Evolutionary conservation across 805 yeast genomes (phyloP).

Genomic region (Candida orba): DNA sequence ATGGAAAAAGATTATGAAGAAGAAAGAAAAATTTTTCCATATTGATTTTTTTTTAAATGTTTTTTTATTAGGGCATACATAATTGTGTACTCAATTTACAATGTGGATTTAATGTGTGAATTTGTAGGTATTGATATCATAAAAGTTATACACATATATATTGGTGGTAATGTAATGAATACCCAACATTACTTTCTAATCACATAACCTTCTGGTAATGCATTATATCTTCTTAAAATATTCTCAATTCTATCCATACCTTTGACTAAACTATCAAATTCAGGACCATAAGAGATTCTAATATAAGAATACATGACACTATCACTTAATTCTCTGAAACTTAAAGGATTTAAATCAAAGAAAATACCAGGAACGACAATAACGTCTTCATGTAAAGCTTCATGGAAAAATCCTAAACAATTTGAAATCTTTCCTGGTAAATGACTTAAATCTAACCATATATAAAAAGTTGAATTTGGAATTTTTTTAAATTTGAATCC

Average conservation of each 20-base stretch:
- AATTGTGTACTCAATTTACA: no score
- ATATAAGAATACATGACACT: slow-evolving; percentile 55
- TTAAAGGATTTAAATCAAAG: slow-evolving; percentile 51
- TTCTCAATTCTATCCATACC: slow-evolving; percentile 59
- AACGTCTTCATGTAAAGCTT: slow-evolving; percentile 51
- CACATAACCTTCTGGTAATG: slow-evolving; percentile 26
- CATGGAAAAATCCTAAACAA: slow-evolving; percentile 57
- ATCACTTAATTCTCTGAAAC: slow-evolving; percentile 40
- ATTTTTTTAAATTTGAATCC: slow-evolving; percentile 44
- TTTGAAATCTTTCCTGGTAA: slow-evolving; percentile 50
- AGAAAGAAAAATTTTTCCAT: not conserved
- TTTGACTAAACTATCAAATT: slow-evolving; percentile 37
- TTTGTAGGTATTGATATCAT: no score
- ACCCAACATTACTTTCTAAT: no score
- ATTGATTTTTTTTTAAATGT: not conserved
- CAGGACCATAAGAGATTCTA: slow-evolving; percentile 56
- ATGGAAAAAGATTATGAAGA: not conserved
- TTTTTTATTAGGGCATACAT: no score
- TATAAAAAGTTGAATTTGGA: slow-evolving; percentile 53
- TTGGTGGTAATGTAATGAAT: no score
- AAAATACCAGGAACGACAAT: slow-evolving; percentile 59
- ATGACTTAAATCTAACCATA: slow-evolving; percentile 51
- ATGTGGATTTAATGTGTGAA: no score
- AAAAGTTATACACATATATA: no score
- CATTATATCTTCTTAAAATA: slow-evolving; percentile 36